phyloP scores from a whole-genome alignment of 768 basidiomycete genomes.

The Podaxis rugospora region DNA sequence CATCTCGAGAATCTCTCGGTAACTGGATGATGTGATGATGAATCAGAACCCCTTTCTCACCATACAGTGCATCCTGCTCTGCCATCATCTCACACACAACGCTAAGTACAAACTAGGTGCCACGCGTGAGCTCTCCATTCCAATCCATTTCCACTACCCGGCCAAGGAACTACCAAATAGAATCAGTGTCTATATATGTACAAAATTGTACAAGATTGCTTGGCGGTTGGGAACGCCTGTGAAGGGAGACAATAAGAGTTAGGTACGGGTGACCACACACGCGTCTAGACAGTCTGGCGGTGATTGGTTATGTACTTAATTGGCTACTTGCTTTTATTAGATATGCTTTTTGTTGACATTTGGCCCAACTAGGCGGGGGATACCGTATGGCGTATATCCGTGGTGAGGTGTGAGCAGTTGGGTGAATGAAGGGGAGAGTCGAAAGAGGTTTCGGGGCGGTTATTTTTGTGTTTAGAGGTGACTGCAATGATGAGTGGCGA shows the following conservation, averaged over 20 bases:
- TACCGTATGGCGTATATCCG: neutral
- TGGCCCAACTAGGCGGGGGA: neutral
- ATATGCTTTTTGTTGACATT: conserved; percentile 1
- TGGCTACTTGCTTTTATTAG: neutral
- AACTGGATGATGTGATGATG: neutral
- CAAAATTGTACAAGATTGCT: neutral
- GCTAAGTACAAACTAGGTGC: neutral
- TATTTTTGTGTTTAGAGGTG: neutral
- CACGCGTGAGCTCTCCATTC: conserved; percentile 1
- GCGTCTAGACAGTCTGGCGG: neutral
- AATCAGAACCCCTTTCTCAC: neutral
- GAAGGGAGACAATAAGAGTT: conserved; percentile 5
- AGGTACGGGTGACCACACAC: conserved; percentile 1
- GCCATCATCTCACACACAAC: neutral
- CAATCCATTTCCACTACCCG: neutral
- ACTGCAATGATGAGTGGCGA: neutral
- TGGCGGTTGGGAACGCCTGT: neutral
- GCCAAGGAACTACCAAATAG: neutral
- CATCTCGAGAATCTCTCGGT: neutral
- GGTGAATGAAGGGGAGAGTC: neutral
- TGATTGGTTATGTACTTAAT: conserved; percentile 1
- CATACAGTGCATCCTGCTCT: neutral
- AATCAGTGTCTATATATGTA: conserved; percentile 6
- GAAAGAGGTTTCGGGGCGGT: neutral
- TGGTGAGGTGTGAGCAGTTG: neutral